Base-by-base conservation (phyloP, 163 green algal species). In the Scenedesmus sp. region DNA sequence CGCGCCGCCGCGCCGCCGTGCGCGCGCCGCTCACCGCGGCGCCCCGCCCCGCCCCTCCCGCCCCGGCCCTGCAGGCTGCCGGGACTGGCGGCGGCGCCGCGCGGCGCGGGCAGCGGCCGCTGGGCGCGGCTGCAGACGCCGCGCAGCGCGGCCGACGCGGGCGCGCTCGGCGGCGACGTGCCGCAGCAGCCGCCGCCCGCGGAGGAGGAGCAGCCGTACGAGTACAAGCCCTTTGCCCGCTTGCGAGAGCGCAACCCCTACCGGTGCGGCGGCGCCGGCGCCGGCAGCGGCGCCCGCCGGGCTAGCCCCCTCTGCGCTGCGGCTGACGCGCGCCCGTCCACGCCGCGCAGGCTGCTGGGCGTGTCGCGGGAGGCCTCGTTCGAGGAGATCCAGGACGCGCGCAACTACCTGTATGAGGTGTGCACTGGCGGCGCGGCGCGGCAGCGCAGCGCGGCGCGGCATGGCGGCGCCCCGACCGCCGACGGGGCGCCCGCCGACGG, bases 311-410 rank as follows among this genome's bases (percentile, higher is more conserved):
- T 14, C 50, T 18, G 10, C 50, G 50, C 3, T 11, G 20, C 39
- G 28, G 20, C 9, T n/a, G n/a, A n/a, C 7, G 4, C 20, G 22
- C 51, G 42, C 29, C 22, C 39, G 39, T 47, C 7, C 7, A 6
- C 39, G 39, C n/a, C 39, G 14, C 34, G 34, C 90, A 93, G 91
- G 81, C 73, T 88, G 54, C 85, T 97, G 44, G 92, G 92, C 11
- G 48, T 97, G 7, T 48, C 77, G 3, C 77, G 78, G 6, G 90
- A 93, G 9, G 92, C 91, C 2, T 91, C 80, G 0, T 94, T 92
- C 78, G 92, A 96, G 70, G 92, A 96, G 72, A 86, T 96, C 1
- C 87, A 93, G 81, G 89, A 93, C 24, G 92, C 92, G 2, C 76
- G 89, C 9, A 94, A 95, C 76, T 96, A 87, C 53, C 71, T 96